These are phyloP conservation scores for Cercospora beticola DNA, from an alignment of 2,329 filamentous ascomycete genomes.

Conservation along the genomic window DNA sequence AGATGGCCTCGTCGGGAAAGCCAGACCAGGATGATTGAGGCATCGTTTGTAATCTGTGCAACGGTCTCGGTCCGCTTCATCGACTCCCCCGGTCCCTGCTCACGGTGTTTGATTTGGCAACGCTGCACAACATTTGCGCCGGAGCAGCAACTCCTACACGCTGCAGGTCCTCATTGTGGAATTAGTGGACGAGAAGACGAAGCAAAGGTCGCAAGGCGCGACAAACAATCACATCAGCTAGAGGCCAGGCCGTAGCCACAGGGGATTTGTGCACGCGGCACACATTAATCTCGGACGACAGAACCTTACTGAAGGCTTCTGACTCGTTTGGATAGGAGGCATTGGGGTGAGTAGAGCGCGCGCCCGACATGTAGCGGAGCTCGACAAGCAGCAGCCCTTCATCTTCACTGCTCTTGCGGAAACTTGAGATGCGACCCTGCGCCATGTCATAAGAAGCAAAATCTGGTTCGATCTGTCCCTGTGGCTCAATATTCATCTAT, in stretches of 20 bases:
- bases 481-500: neutral
- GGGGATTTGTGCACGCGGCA: constrained; percentile 4
- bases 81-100: neutral
- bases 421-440: neutral
- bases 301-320: neutral
- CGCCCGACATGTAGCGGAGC: neutral
- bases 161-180: neutral
- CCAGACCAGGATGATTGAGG: constrained; percentile 11
- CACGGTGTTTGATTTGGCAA: neutral
- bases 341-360: neutral
- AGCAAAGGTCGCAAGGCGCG: neutral
- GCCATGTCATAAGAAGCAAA: neutral
- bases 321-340: neutral
- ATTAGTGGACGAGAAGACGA: neutral
- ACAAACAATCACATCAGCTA: neutral
- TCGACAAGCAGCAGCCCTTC: neutral
- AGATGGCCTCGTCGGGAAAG: constrained; percentile 8
- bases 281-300: constrained; percentile 3
- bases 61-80: neutral
- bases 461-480: neutral
- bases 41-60: neutral
- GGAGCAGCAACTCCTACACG: neutral
- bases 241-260: neutral
- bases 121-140: neutral
- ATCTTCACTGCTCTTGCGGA: neutral